Evolutionary conservation across 257 asterid species (phyloP), one percentile per base, ranked within the genome.

Genomic region (Capsicum rhomboideum): DNA sequence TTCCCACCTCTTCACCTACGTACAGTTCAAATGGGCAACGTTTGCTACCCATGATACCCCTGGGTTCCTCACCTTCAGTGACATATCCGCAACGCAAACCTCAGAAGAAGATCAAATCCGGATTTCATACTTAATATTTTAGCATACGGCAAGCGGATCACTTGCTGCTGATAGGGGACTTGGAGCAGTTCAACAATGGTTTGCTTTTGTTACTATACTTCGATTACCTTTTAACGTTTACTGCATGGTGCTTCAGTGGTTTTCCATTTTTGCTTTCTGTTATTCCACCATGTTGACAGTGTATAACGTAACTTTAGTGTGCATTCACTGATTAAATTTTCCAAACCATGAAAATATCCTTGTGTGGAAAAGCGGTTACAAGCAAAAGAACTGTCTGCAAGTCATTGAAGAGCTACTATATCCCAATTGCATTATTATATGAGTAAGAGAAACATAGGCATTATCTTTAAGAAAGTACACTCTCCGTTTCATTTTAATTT

Each of bases 11-110:
- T 77, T 77, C 82, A 77, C 82, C 64, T 50, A 16, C 64, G 6
- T 8, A 26, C 81, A 26, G 81, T 50, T 77, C 82, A 50, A 77
- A 77, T 28, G 82, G 46, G 46, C 18, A 50, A 6, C 26, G 21
- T 26, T 77, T 77, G 61, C 26, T 77, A 28, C 64, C 46, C 26
- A 50, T 87, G 90, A 78, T 88, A 78, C 89, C 87, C 59, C 86
- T 89, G 82, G 91, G 92, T 12, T 84, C 97, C 20, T 92, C 95
- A 16, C 92, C 95, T 82, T 87, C 94, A 49, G 79, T 91, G 44
- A 63, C 86, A 42, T 77, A 50, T 50, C 82, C 63, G 8, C 82
- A 8, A 49, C 46, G 8, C 2, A 77, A 23, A 77, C 83, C 87
- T 37, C 85, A 54, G 69, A 86, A 81, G 84, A 88, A 90, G 26